A percentile compares a stretch with the other conserved stretches of the same genome.
These are phyloP conservation scores for Dictyostelium purpureum DNA, from an alignment of 78 protist species.

Conservation along the genomic window DNA sequence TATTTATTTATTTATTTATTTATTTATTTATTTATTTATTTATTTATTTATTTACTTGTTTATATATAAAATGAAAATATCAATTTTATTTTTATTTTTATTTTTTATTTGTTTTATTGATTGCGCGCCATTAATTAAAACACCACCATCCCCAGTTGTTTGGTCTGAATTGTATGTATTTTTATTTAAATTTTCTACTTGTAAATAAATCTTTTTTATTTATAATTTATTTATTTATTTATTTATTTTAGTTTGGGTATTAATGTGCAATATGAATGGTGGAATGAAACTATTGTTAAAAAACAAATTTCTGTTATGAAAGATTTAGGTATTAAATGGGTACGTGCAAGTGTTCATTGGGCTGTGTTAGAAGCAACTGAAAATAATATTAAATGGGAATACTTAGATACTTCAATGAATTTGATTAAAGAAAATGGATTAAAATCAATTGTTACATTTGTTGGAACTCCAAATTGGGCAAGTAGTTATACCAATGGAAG, in stretches of 20 bases:
- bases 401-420: background rate
- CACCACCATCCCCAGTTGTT: background rate
- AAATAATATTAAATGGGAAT: background rate
- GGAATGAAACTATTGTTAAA: background rate
- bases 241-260: background rate
- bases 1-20: background rate
- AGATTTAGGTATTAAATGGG: background rate
- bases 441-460: background rate
- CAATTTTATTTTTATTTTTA: background rate
- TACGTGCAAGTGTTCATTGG: background rate
- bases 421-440: background rate
- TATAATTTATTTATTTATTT: background rate
- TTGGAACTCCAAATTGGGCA: conserved; percentile 11
- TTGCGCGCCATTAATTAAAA: background rate
- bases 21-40: background rate
- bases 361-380: background rate
- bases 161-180: background rate
- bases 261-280: background rate
- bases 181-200: background rate
- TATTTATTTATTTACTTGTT: background rate
- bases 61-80: background rate
- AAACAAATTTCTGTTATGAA: background rate
- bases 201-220: background rate
- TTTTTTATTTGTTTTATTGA: background rate
- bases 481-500: background rate